Evolutionary conservation across 805 yeast genomes (phyloP), one percentile per base, ranked within the genome.

Genomic region (Starmerella davenportii): DNA sequence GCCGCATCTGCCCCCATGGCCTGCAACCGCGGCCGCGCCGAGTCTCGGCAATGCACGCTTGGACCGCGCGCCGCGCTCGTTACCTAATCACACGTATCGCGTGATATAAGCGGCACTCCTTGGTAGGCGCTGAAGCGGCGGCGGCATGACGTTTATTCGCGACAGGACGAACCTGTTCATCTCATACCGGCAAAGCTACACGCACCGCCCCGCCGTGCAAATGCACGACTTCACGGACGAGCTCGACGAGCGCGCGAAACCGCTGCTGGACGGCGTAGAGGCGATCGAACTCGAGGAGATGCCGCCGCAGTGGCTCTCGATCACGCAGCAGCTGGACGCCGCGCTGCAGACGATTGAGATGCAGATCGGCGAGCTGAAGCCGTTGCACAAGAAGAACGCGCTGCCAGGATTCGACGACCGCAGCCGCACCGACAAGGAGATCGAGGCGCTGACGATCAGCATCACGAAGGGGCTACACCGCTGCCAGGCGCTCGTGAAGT

Each of bases 111-210:
- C n/a, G n/a, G n/a, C n/a, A n/a, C n/a, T n/a, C n/a, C n/a, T n/a
- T n/a, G n/a, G n/a, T n/a, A n/a, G n/a, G n/a, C n/a, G n/a, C n/a
- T 25, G 28, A 25, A 11, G 11, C 14, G 14, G 28, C 34, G 29
- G 30, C 13, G 23, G 14, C 38, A 82, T 44, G 48, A 41, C 37
- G 34, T 45, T 87, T 95, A 80, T 79, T 53, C 68, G 96, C 56
- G 96, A 90, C 60, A 67, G 95, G 56, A 90, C 98, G n/a, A 87
- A 85, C 53, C 66, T 87, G 46, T 87, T 68, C 57, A 63, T 84
- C 18, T 82, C 95, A 34, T 87, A 79, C 54, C 72, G 98, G 45
- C 72, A 90, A 43, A 84, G 96, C 9, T 77, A 76, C 41, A 92
- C 93, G 0, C 84, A 84, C 47, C 71, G 68, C 44, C 60, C 62